Base-by-base conservation (phyloP, 768 basidiomycete genomes). In the Pulveroboletus ravenelii region DNA sequence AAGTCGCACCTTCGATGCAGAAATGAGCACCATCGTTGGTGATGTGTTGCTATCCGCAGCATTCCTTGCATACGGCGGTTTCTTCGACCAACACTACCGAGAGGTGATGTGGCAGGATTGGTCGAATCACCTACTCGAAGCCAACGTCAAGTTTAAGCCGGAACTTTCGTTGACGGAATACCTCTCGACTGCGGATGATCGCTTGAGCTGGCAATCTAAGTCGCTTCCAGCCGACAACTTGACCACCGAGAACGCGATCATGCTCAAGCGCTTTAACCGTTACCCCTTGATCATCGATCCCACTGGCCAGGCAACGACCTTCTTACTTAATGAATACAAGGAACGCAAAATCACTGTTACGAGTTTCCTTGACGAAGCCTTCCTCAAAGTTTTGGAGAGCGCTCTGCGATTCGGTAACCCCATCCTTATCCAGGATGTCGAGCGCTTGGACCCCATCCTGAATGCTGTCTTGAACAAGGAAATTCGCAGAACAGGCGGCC, bases 381-480 rank as follows among this genome's bases (percentile, higher is more conserved):
- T 99, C 87, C 79, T 98, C 62, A 99, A 99, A 71, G 93, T 96
- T 39, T 74, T 99, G 58, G 96, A 99, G 71, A 94, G 91, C 59
- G 95, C 96, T n/a, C 79, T 99, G 50, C 93, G 96, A 39, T 99
- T 99, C 66, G 96, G 96, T 27, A 98, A 96, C 59, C 93, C 96
- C 1, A 77, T 99, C 10, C 81, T 99, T 44, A 97, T 99, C 53
- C 93, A 98, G 66, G 95, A 99, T 56, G 96, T 98, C 38, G 96
- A 98, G 65, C 89, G 93, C 60, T 81, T 98, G 18, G 96, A 99
- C 65, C 96, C 96, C 6, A 96, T 98, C 57, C 76, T 99, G 49
- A 99, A 99, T 62, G 88, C 93, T 2, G 94, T 99, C 27, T 78
- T 99, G 56, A 99, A 99, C 77, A 91, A 85, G 62, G 96, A 99